These are phyloP conservation scores for Candida ulmi DNA, from an alignment of 805 yeast genomes.

Conservation along the genomic window DNA sequence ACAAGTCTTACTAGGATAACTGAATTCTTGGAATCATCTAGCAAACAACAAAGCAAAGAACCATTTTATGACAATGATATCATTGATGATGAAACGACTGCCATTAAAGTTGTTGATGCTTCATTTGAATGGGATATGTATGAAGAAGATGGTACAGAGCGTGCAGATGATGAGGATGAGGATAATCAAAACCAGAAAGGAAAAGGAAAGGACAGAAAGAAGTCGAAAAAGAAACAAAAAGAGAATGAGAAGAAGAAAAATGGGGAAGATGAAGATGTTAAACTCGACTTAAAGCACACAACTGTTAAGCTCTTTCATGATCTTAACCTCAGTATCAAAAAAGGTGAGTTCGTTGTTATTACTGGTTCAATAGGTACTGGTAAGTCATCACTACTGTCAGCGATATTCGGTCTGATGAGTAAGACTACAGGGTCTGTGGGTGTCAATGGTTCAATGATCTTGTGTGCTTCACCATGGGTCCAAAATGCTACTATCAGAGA, in stretches of 20 bases:
- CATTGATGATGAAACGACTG: constrained; percentile 40
- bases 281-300: constrained; percentile 12
- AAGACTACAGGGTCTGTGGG: constrained; percentile 40
- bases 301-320: constrained; percentile 14
- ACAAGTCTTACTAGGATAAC: neutral
- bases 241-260: no score
- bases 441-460: constrained; percentile 40
- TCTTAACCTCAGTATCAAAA: constrained; percentile 24
- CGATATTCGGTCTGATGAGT: constrained; percentile 35
- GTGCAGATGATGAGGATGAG: no score
- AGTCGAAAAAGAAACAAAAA: no score
- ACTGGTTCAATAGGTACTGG: constrained; percentile 54
- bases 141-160: neutral
- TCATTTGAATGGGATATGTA: neutral
- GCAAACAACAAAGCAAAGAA: neutral
- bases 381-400: constrained; percentile 27
- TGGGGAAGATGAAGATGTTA: constrained; percentile 23
- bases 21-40: neutral
- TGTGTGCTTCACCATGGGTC: constrained; percentile 72
- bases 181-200: no score
- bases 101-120: neutral
- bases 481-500: constrained; percentile 87
- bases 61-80: neutral
- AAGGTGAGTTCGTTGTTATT: constrained; percentile 5
- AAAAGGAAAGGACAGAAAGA: neutral